phyloP scores from a whole-genome alignment of 257 asterid species.

The Solanum habrochaites region DNA sequence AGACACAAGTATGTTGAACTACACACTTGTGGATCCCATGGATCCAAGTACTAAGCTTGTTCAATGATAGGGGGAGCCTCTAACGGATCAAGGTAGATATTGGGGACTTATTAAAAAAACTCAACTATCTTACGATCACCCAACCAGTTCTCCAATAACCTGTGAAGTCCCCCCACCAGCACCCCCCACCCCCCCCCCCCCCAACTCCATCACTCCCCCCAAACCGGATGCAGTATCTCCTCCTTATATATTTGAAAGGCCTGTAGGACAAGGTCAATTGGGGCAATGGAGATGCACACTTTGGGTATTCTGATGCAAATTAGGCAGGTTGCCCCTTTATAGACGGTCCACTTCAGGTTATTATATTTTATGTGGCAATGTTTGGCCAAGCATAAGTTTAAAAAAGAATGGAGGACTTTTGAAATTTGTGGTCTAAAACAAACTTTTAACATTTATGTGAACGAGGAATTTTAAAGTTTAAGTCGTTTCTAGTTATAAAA shows the following conservation, averaged over 20 bases:
- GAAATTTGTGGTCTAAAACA: not conserved
- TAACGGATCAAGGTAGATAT: not conserved
- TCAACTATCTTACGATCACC: not conserved
- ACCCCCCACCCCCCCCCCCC: too few species aligned
- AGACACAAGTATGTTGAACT: not conserved
- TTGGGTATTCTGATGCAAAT: not conserved
- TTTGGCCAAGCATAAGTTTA: not conserved
- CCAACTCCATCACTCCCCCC: too few species aligned
- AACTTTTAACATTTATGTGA: not conserved
- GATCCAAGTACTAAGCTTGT: not conserved
- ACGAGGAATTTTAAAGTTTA: not conserved
- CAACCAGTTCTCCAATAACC: not conserved
- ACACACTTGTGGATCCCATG: not conserved
- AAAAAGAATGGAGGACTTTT: not conserved
- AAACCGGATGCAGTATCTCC: not conserved
- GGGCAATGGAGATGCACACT: not conserved
- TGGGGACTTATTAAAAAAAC: not conserved
- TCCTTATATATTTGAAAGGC: not conserved
- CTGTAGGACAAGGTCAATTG: not conserved
- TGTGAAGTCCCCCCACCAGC: too few species aligned
- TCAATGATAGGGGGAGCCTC: not conserved
- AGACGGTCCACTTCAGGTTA: not conserved
- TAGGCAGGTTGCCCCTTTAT: not conserved
- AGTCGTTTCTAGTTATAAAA: not conserved
- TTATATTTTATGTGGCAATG: not conserved